Percentiles rank a stretch among this genome's conserved stretches.
Evolutionary conservation across 495 filamentous ascomycete species (phyloP).

Genomic region (Trichoderma reesei): DNA sequence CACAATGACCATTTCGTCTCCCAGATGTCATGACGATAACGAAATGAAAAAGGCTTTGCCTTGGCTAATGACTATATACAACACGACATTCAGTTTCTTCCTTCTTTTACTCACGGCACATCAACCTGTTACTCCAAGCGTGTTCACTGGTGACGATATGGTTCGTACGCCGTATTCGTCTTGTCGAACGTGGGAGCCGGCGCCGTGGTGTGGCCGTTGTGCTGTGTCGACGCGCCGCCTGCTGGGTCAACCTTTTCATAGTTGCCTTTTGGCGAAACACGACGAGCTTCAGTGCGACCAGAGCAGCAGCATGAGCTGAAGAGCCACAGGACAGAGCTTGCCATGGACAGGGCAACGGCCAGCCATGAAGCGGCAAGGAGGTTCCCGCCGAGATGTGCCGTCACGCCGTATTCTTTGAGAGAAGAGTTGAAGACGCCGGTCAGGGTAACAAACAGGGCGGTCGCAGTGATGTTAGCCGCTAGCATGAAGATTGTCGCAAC

Average conservation of each 20-base stretch:
- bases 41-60: too few relatives aligned
- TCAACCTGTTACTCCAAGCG: too few relatives aligned
- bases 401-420: not conserved
- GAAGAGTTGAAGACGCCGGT: not conserved
- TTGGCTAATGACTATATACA: conserved; percentile 14
- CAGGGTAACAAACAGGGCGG: not conserved
- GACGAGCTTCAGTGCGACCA: not conserved
- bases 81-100: too few relatives aligned
- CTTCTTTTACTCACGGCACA: not conserved
- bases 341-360: not conserved
- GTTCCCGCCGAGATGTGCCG: not conserved
- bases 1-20: too few relatives aligned
- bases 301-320: conserved; percentile 5
- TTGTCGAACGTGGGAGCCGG: not conserved
- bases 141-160: not conserved
- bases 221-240: not conserved
- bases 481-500: not conserved
- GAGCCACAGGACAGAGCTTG: not conserved
- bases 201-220: not conserved
- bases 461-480: not conserved
- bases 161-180: not conserved
- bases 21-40: too few relatives aligned
- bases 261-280: not conserved
- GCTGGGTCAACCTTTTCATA: not conserved
- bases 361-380: not conserved